A percentile compares a stretch with the other conserved stretches of the same genome.
Evolutionary conservation across 2,329 filamentous ascomycete species (phyloP).

Genomic region (Colletotrichum nymphaeae): DNA sequence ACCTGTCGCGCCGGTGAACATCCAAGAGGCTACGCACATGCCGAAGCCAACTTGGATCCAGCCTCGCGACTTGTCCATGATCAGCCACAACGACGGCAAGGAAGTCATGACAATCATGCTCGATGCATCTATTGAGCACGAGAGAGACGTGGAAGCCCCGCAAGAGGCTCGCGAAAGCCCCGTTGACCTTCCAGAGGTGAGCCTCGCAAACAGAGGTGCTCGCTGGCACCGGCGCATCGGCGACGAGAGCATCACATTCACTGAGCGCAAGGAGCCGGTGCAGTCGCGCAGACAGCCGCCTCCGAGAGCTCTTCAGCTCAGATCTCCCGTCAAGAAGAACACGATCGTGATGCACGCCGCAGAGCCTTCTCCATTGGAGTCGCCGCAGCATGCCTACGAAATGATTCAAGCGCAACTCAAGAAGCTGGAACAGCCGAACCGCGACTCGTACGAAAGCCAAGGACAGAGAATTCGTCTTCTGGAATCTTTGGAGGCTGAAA

Average conservation of each 20-base stretch:
- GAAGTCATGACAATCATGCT: constrained; percentile 59
- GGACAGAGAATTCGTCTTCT: constrained; percentile 61
- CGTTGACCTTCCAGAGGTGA: constrained; percentile 39
- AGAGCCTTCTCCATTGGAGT: constrained; percentile 65
- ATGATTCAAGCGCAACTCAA: constrained; percentile 64
- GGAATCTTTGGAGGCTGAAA: constrained; percentile 70
- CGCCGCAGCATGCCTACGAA: constrained; percentile 60
- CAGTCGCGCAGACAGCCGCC: constrained; percentile 65
- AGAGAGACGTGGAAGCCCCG: constrained; percentile 34
- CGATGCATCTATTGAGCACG: constrained; percentile 46
- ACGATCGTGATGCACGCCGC: constrained; percentile 57
- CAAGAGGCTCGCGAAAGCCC: constrained; percentile 41
- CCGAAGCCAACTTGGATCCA: constrained; percentile 55
- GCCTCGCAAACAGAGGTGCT: constrained; percentile 4
- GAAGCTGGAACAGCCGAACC: constrained; percentile 56
- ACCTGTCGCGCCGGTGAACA: constrained; percentile 55
- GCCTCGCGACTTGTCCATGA: constrained; percentile 39
- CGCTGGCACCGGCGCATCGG: constrained; percentile 69
- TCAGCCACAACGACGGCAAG: constrained; percentile 41
- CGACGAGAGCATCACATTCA: constrained; percentile 69
- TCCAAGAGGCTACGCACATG: constrained; percentile 54
- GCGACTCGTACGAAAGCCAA: constrained; percentile 50
- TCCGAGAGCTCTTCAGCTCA: constrained; percentile 66
- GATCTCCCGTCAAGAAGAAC: constrained; percentile 52
- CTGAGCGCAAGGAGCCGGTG: constrained; percentile 58